phyloP scores from a whole-genome alignment of 768 basidiomycete species.

The Leccinellum albellum region DNA sequence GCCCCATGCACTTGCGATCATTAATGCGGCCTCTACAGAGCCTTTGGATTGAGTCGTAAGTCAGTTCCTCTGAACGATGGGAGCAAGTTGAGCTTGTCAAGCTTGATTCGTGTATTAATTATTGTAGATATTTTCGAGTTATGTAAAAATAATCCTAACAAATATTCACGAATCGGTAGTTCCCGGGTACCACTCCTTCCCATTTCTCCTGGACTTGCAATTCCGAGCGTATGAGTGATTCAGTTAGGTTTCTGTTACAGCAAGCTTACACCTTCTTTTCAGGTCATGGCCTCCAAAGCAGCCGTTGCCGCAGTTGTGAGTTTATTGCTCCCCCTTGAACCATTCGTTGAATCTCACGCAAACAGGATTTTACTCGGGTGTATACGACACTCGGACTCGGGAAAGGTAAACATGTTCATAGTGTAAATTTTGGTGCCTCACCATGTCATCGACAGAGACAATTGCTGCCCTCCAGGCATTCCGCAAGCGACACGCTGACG shows the following conservation, averaged over 20 bases:
- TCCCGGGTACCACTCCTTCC: constrained; percentile 22
- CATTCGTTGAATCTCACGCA: constrained; percentile 5
- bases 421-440: constrained; percentile 1
- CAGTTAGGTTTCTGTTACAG: constrained; percentile 1
- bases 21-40: neutral
- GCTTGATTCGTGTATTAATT: neutral
- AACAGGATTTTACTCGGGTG: constrained; percentile 79
- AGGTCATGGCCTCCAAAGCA: constrained; percentile 68
- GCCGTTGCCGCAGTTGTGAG: constrained; percentile 63
- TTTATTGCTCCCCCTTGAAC: neutral
- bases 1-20: no score
- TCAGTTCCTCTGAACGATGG: neutral
- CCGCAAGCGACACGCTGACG: constrained; percentile 92
- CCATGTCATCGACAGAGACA: constrained; percentile 57
- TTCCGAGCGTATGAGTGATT: constrained; percentile 15
- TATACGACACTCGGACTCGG: constrained; percentile 81
- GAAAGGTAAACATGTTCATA: constrained; percentile 52
- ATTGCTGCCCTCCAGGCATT: constrained; percentile 87
- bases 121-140: neutral
- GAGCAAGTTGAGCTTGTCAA: neutral
- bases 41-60: neutral
- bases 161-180: constrained; percentile 21
- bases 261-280: neutral
- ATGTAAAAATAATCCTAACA: constrained; percentile 4
- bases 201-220: constrained; percentile 11